Evolutionary conservation across 2,329 filamentous ascomycete genomes (phyloP), one percentile per base, ranked within the genome.

Genomic region (Verruconis gallopava): DNA sequence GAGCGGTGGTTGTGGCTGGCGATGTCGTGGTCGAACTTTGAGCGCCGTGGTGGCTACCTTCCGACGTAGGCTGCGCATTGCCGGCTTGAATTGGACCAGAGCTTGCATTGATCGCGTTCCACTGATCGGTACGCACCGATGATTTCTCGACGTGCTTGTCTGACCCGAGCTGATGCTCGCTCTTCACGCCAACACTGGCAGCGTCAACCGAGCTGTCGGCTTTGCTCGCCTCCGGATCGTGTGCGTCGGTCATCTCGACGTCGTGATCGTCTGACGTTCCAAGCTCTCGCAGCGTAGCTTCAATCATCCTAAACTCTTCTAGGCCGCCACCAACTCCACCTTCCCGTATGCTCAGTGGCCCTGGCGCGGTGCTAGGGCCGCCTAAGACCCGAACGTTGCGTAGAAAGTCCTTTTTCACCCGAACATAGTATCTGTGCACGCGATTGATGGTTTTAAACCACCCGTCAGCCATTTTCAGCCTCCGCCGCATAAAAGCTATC

Each of bases 381-480:
- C 19, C 61, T 53, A 46, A 56, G 54, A 35, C 45, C 45, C n/a
- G 48, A 51, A 37, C 45, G 13, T 54, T 48, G 43, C 59, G 55
- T 50, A 55, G 33, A 46, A 68, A 71, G 45, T 76, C 69, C 21
- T 61, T 59, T 51, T 68, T 72, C 46, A 74, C 66, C 1, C 55
- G 59, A 2, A 61, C 53, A 48, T 73, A 77, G 49, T 72, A 77
- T 3, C 55, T 53, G 47, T 73, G 65, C 62, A 74, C 71, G 13
- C 68, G 65, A 20, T 61, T 59, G 43, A 78, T 67, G 5, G 73
- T 71, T 37, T 58, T 60, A 43, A 70, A 64, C 55, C 75, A 78
- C 3, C 67, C 69, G 21, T 64, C 63, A 2, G 73, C 73, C 71
- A 77, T 75, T 42, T 68, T 67, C 34, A 77, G 57, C 51, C 66